These are phyloP conservation scores for Scortechinia acanthostroma DNA, from an alignment of 2,329 filamentous ascomycete species.

Conservation along the genomic window DNA sequence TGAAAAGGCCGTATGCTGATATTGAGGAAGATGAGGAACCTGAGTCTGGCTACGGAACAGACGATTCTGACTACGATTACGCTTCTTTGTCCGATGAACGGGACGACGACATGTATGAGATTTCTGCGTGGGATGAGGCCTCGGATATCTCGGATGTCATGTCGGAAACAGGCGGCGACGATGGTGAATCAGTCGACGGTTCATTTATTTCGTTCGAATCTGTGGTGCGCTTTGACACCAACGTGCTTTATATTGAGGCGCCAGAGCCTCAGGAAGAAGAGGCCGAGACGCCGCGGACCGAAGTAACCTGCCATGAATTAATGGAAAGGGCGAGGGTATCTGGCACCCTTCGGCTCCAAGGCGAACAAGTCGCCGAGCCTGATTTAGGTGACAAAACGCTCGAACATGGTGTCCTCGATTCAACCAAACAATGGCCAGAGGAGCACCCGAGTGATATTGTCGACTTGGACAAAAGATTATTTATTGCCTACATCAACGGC, in stretches of 20 bases:
- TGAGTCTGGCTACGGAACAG: conserved; percentile 26
- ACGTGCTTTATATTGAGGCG: conserved; percentile 21
- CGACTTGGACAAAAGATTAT: conserved; percentile 24
- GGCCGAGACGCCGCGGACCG: conserved; percentile 8
- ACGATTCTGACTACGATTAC: conserved; percentile 17
- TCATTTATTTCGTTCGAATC: conserved; percentile 24
- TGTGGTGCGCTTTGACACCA: conserved; percentile 20
- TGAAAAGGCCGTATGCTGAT: conserved; percentile 8
- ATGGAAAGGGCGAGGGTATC: conserved; percentile 20
- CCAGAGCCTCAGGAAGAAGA: conserved; percentile 14
- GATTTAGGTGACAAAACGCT: neutral
- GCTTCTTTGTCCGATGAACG: conserved; percentile 8
- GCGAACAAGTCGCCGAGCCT: neutral
- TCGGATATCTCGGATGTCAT: conserved; percentile 14
- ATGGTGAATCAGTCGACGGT: conserved; percentile 21
- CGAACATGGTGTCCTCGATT: conserved; percentile 8
- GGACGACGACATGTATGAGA: neutral
- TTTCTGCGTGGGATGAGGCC: conserved; percentile 7
- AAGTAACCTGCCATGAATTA: conserved; percentile 28
- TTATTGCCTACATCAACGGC: conserved; percentile 29
- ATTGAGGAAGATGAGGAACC: conserved; percentile 15
- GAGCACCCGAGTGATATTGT: conserved; percentile 23
- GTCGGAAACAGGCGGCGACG: conserved; percentile 15
- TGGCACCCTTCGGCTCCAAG: conserved; percentile 8
- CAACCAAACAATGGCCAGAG: conserved; percentile 18